Evolutionary conservation across 768 basidiomycete genomes (phyloP).

Genomic region (Tephrocybe sp.): DNA sequence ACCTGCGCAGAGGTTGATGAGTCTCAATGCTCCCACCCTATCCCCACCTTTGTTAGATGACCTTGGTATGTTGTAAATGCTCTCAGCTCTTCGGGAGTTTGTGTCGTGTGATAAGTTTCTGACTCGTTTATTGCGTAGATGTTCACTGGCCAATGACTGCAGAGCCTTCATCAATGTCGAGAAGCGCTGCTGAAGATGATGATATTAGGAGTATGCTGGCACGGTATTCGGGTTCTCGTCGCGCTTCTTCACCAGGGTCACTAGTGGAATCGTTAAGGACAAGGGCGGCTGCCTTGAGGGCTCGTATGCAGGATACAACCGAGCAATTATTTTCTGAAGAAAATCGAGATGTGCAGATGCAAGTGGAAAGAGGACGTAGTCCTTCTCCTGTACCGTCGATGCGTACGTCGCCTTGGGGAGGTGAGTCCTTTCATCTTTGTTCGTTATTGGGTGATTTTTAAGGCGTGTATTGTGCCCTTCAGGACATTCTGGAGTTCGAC

Average conservation of each 20-base stretch:
- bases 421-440: not conserved
- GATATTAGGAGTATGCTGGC: not conserved
- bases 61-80: not conserved
- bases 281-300: not conserved
- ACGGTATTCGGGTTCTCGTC: not conserved
- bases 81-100: not conserved
- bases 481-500: not conserved
- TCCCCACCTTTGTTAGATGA: conserved; percentile 7
- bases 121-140: not conserved
- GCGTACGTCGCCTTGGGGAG: not conserved
- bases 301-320: conserved; percentile 1
- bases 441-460: not conserved
- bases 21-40: conserved; percentile 4
- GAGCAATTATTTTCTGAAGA: not conserved
- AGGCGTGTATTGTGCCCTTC: not conserved
- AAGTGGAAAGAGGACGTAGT: not conserved
- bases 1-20: not conserved
- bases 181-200: not conserved
- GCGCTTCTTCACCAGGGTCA: not conserved
- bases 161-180: not conserved
- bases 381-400: not conserved
- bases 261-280: conserved; percentile 1
- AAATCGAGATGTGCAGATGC: not conserved
- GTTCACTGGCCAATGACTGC: not conserved
- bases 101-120: not conserved